Conservation (phyloP, 2,329 filamentous ascomycete genomes). For the Arthrobotrys pseudoclavata region DNA sequence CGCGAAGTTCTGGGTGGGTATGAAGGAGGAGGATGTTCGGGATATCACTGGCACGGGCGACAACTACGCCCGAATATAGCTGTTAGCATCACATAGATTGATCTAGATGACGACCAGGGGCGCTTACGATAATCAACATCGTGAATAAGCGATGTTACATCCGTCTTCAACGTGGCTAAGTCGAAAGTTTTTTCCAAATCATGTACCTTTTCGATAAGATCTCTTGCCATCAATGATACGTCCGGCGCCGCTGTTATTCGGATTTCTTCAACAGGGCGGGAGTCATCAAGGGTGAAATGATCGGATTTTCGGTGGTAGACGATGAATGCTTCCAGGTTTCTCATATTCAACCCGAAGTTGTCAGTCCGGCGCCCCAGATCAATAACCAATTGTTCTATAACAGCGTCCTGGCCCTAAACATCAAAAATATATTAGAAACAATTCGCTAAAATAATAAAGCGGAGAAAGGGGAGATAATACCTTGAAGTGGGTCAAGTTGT, state of each 20-base stretch:
- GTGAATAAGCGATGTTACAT: slow-evolving; percentile 41
- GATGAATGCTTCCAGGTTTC: slow-evolving; percentile 44
- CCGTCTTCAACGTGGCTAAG: slow-evolving; percentile 30
- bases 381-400: slow-evolving; percentile 45
- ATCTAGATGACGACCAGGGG: background rate
- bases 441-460: background rate
- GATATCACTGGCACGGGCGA: slow-evolving; percentile 49
- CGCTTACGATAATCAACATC: slow-evolving; percentile 54
- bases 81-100: background rate
- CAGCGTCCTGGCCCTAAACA: slow-evolving; percentile 41
- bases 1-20: slow-evolving; percentile 49
- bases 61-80: slow-evolving; percentile 17
- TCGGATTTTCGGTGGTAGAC: slow-evolving; percentile 34
- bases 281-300: slow-evolving; percentile 55
- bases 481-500: slow-evolving; percentile 48
- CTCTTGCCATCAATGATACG: slow-evolving; percentile 51
- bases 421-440: slow-evolving; percentile 4
- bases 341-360: slow-evolving; percentile 53
- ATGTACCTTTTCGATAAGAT: slow-evolving; percentile 44
- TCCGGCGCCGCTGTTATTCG: slow-evolving; percentile 53
- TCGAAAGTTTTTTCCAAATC: slow-evolving; percentile 41
- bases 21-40: slow-evolving; percentile 55
- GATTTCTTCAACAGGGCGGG: slow-evolving; percentile 46
- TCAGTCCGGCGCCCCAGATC: slow-evolving; percentile 45
- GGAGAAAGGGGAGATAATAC: slow-evolving; percentile 15